Conservation (phyloP, 345 rosid genomes). For the Populus ilicifolia region DNA sequence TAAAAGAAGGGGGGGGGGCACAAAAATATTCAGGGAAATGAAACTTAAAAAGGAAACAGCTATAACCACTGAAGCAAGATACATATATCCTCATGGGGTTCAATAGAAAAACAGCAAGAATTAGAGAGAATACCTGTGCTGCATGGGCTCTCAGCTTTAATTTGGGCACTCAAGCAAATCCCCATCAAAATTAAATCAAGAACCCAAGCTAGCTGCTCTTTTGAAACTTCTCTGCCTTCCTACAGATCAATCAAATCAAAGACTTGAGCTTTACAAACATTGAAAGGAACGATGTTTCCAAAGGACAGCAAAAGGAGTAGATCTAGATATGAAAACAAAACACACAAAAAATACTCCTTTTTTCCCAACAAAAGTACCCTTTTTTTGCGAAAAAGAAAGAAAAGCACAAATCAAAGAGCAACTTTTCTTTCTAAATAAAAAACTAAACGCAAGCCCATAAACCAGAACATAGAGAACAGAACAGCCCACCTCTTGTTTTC, state of each 20-base stretch:
- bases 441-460: background rate
- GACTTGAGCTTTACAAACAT: slow-evolving; percentile 6
- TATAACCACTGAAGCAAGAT: background rate
- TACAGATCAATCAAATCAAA: slow-evolving; percentile 18
- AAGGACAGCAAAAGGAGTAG: slow-evolving; percentile 26
- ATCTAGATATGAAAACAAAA: slow-evolving; percentile 28
- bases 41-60: background rate
- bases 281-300: slow-evolving; percentile 17
- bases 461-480: slow-evolving; percentile 6
- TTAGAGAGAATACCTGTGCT: slow-evolving; percentile 50
- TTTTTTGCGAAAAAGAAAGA: slow-evolving; percentile 1
- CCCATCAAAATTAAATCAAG: slow-evolving; percentile 51
- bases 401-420: slow-evolving; percentile 13
- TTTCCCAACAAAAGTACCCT: background rate
- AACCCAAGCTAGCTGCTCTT: slow-evolving; percentile 19
- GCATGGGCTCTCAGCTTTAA: slow-evolving; percentile 77
- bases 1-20: background rate
- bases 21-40: background rate
- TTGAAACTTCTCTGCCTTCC: slow-evolving; percentile 18
- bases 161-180: slow-evolving; percentile 79
- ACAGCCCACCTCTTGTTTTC: slow-evolving; percentile 19
- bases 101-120: background rate
- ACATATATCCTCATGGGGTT: background rate
- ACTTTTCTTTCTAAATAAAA: background rate
- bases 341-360: no score